Base-by-base conservation (phyloP, 1,284 basidiomycete species). In the Cryptococcus sp. region DNA sequence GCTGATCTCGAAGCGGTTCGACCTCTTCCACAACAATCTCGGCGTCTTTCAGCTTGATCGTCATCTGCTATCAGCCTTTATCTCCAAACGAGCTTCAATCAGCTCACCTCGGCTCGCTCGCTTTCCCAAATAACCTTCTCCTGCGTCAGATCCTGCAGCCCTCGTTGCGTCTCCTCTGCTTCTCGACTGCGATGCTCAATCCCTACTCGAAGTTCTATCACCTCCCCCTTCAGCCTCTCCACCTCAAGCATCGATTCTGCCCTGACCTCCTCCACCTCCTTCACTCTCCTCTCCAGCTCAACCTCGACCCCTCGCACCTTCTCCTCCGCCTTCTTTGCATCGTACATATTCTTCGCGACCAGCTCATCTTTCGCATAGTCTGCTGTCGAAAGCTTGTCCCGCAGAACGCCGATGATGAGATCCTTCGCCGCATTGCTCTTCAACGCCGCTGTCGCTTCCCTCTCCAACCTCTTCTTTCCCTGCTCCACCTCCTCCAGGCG, bases 311-410 rank as follows among this genome's bases (percentile, higher is more conserved):
- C 41, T 21, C 33, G 33, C 14, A 16, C 14, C 47, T 37, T 35
- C 35, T 21, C 23, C 32, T 48, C 47, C 24, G 18, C 10, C 26
- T 37, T 38, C n/a, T 41, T 24, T 14, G 14, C n/a, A n/a, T 18
- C 23, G 1, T 18, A 22, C n/a, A 31, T 33, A 34, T 23, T 14
- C 10, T 38, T 38, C 21, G 40, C 47, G 12, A 31, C 5, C 11
- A 41, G 5, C 42, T 49, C 63, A 41, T 65, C 58, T 21, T 38
- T 44, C 36, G 58, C 57, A 34, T 51, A 65, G 14, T 50, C 38
- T n/a, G 49, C 43, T 21, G 59, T 45, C 18, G 45, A 24, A 3
- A 60, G 39, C 39, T 58, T 57, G 28, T 62, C 57, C 14, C 46
- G 43, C 24, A 60, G 26, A 4, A 45, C 48, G 10, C 22, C 42